Evolutionary conservation across 1,284 basidiomycete species (phyloP).

Genomic region (Boletus semigastroideus): DNA sequence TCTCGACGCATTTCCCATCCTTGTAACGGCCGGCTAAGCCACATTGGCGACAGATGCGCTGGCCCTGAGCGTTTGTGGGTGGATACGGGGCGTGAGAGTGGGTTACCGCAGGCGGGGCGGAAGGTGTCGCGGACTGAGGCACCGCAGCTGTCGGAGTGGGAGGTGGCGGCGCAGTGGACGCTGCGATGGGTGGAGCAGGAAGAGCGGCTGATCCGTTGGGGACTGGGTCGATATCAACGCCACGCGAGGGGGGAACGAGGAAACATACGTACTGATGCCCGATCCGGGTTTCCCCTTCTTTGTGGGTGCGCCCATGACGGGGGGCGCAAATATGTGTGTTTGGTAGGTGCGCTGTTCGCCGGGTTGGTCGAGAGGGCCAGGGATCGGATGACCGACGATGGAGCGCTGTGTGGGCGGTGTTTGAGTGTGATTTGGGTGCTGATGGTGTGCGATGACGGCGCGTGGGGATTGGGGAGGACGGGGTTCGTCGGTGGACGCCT

Average conservation of each 20-base stretch:
- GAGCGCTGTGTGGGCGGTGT: conserved; percentile 21
- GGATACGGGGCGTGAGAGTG: conserved; percentile 21
- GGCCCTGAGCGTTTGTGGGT: conserved; percentile 59
- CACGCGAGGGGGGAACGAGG: conserved; percentile 2
- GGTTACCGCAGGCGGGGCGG: conserved; percentile 2
- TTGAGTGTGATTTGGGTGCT: conserved; percentile 27
- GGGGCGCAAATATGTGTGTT: conserved; percentile 67
- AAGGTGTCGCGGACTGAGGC: conserved; percentile 7
- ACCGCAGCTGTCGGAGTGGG: conserved; percentile 9
- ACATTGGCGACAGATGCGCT: conserved; percentile 74
- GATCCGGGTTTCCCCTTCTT: conserved; percentile 54
- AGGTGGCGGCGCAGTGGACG: conserved; percentile 13
- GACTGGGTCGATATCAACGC: conserved; percentile 20
- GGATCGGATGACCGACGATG: conserved; percentile 14
- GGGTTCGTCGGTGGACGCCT: conserved; percentile 44
- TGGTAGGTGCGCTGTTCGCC: conserved; percentile 51
- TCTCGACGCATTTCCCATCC: conserved; percentile 82
- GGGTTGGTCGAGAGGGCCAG: conserved; percentile 37
- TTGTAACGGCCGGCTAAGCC: conserved; percentile 70
- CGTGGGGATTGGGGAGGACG: conserved; percentile 33
- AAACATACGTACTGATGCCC: conserved; percentile 21
- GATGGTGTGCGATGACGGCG: conserved; percentile 33
- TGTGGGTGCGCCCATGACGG: conserved; percentile 64
- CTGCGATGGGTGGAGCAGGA: conserved; percentile 14
- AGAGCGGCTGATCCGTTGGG: conserved; percentile 23